phyloP scores from a whole-genome alignment of 345 rosid genomes.

The Gossypium mustelinum region DNA sequence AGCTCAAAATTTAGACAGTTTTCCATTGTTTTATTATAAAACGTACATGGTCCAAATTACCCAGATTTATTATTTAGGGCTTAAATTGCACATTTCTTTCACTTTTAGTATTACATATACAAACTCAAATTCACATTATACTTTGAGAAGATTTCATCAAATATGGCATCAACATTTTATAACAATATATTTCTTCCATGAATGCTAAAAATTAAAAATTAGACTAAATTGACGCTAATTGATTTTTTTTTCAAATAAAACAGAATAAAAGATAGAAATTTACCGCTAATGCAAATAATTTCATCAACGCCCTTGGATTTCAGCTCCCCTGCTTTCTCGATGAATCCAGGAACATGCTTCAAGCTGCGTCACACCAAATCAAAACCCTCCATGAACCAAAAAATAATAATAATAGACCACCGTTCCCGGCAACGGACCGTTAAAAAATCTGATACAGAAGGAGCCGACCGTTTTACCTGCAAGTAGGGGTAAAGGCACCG shows the following conservation, averaged over 20 bases:
- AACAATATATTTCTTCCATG: neutral
- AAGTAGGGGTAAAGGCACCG: conserved; percentile 98
- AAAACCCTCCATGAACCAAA: neutral
- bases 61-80: neutral
- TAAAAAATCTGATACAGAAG: neutral
- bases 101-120: no score
- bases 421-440: neutral
- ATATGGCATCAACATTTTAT: neutral
- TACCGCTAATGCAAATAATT: conserved; percentile 81
- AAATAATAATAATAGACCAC: neutral
- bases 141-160: neutral
- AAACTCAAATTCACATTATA: no score
- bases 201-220: neutral
- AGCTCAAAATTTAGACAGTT: no score
- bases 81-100: no score
- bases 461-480: conserved; percentile 52
- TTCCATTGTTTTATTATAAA: neutral
- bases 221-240: no score
- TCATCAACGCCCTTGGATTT: conserved; percentile 83
- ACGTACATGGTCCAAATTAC: neutral
- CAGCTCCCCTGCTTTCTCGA: conserved; percentile 81
- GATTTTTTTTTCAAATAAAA: no score
- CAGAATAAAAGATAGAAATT: neutral
- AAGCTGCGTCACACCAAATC: conserved; percentile 37
- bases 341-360: conserved; percentile 94